Evolutionary conservation across 805 yeast species (phyloP).

Genomic region (Millerozyma miso): DNA sequence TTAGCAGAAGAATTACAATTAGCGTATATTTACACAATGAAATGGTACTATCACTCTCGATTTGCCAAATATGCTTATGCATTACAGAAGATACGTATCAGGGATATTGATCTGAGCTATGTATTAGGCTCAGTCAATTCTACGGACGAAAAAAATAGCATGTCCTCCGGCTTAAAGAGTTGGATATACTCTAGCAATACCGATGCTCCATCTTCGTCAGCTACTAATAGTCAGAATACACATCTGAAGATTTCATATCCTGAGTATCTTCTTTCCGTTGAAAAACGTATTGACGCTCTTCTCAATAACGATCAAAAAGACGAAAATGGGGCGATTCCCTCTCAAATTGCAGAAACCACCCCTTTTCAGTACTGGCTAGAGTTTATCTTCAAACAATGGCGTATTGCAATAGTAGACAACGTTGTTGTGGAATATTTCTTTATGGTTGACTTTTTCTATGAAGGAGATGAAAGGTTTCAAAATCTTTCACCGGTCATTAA

Average conservation of each 20-base stretch:
- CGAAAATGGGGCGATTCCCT: conserved; percentile 62
- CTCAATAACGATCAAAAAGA: conserved; percentile 14
- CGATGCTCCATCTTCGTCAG: background rate
- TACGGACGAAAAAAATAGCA: conserved; percentile 16
- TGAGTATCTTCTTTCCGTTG: conserved; percentile 52
- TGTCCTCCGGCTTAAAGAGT: conserved; percentile 20
- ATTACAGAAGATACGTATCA: conserved; percentile 57
- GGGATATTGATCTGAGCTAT: conserved; percentile 50
- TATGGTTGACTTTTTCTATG: conserved; percentile 63
- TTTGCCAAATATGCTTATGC: conserved; percentile 75
- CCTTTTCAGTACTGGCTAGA: conserved; percentile 67
- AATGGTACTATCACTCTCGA: conserved; percentile 84
- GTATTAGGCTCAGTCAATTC: conserved; percentile 46
- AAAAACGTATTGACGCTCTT: conserved; percentile 58
- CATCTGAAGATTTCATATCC: conserved; percentile 24
- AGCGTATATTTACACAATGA: conserved; percentile 86
- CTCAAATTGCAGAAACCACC: conserved; percentile 80
- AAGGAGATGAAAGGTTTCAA: conserved; percentile 36
- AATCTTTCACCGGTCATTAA: conserved; percentile 12
- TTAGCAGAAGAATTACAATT: conserved; percentile 68
- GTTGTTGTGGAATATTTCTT: conserved; percentile 73
- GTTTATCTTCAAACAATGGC: conserved; percentile 66
- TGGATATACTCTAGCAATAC: conserved; percentile 18
- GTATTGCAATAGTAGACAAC: conserved; percentile 71
- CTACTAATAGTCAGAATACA: conserved; percentile 2